Conservation (phyloP, 2,329 filamentous ascomycete genomes). For the Ceratocystis lukuohia region DNA sequence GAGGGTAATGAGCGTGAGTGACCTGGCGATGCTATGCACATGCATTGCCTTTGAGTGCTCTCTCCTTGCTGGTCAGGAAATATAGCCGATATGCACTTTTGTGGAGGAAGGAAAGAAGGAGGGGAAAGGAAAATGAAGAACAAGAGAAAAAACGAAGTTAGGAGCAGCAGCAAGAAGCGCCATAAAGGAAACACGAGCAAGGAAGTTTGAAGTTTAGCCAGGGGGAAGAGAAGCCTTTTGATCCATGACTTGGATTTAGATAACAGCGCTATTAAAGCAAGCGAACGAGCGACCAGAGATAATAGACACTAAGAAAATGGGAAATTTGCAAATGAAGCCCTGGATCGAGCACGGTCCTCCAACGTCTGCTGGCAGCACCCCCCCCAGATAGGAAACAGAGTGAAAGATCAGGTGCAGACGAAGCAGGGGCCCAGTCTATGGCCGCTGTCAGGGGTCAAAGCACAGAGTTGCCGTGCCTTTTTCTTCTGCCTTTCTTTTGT, state of each 20-base stretch:
- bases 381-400: background rate
- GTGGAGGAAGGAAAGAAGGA: background rate
- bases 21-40: background rate
- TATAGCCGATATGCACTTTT: background rate
- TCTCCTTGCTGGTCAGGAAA: background rate
- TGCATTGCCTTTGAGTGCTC: background rate
- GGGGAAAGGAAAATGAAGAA: background rate
- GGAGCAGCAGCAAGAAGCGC: slow-evolving; percentile 1
- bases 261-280: background rate
- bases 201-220: background rate
- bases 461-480: background rate
- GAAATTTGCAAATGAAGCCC: background rate
- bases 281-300: background rate
- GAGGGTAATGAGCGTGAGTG: slow-evolving; percentile 8
- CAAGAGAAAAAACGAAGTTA: background rate
- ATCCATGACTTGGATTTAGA: background rate
- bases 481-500: background rate
- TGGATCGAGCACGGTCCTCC: background rate
- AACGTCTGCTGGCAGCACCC: background rate
- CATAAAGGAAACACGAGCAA: slow-evolving; percentile 21
- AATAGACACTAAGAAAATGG: background rate
- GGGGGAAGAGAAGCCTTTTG: background rate
- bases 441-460: slow-evolving; percentile 3
- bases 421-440: background rate
- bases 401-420: background rate